Evolutionary conservation across 169 alveolate genomes (phyloP).

Genomic region (Cryptosporidium ubiquitum): DNA sequence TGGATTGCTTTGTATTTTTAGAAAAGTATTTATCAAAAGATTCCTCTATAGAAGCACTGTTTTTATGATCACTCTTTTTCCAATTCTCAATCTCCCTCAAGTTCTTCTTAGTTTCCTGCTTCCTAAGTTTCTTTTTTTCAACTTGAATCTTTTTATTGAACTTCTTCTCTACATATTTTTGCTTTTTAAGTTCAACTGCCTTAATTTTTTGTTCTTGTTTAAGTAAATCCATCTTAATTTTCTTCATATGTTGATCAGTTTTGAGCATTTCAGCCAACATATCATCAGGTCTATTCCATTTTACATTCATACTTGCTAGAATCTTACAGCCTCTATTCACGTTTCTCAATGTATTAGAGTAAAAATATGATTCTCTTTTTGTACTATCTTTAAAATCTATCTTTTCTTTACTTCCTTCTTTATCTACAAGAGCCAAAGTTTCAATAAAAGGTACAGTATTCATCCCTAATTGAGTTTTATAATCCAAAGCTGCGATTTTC

Average conservation of each 20-base stretch:
- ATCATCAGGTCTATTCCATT: constrained; percentile 75
- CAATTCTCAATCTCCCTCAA: constrained; percentile 59
- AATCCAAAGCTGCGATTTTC: constrained; percentile 11
- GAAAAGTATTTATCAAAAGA: constrained; percentile 56
- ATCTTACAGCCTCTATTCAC: constrained; percentile 30
- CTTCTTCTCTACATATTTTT: constrained; percentile 50
- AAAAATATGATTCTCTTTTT: constrained; percentile 42
- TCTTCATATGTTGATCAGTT: constrained; percentile 74
- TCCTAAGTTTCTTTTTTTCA: constrained; percentile 53
- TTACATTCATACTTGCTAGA: neutral
- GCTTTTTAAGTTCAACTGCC: constrained; percentile 38
- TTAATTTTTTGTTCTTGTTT: constrained; percentile 51
- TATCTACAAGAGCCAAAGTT: constrained; percentile 14
- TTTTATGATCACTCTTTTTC: constrained; percentile 23
- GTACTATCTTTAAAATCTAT: constrained; percentile 46
- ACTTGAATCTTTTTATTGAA: constrained; percentile 52
- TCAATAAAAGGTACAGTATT: constrained; percentile 52
- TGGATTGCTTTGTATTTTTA: neutral
- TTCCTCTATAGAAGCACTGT: constrained; percentile 33
- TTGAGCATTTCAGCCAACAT: constrained; percentile 76
- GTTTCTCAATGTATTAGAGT: constrained; percentile 32
- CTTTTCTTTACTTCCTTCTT: neutral
- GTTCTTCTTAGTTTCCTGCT: constrained; percentile 59
- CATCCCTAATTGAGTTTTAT: constrained; percentile 1
- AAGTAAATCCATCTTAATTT: constrained; percentile 48